Percentiles rank a stretch among this genome's conserved stretches.
Evolutionary conservation across 345 rosid species (phyloP).

Genomic region (Toxicodendron radicans): DNA sequence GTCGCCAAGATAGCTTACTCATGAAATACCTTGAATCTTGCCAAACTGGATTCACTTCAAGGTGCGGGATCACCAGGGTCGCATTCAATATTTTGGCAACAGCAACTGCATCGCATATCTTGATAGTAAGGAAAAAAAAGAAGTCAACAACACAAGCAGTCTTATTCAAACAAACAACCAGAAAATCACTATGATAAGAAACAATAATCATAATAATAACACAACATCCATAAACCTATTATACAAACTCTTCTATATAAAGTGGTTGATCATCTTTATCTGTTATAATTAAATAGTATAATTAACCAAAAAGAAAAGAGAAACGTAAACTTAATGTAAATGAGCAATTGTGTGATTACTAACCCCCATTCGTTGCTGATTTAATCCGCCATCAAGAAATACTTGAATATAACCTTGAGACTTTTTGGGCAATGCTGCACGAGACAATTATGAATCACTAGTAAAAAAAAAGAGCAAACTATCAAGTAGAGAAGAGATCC

Average conservation of each 20-base stretch:
- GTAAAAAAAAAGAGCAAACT: background rate
- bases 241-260: too few species aligned
- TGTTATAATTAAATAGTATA: too few species aligned
- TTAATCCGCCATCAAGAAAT: slow-evolving; percentile 95
- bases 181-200: background rate
- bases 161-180: background rate
- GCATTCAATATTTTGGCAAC: slow-evolving; percentile 89
- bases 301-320: too few species aligned
- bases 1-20: slow-evolving; percentile 23
- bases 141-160: slow-evolving; percentile 6
- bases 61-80: slow-evolving; percentile 85
- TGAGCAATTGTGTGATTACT: slow-evolving; percentile 22
- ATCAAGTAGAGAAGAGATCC: background rate
- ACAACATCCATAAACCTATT: too few species aligned
- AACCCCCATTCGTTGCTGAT: slow-evolving; percentile 99
- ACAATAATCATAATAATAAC: too few species aligned
- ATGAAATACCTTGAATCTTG: slow-evolving; percentile 81
- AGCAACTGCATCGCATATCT: slow-evolving; percentile 99
- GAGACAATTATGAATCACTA: slow-evolving; percentile 12
- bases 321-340: background rate
- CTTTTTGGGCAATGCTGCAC: slow-evolving; percentile 56
- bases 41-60: slow-evolving; percentile 98
- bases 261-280: too few species aligned
- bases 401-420: slow-evolving; percentile 80
- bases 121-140: slow-evolving; percentile 11